Evolutionary conservation across 805 yeast genomes (phyloP).

Genomic region (Lipomyces mesembrius): DNA sequence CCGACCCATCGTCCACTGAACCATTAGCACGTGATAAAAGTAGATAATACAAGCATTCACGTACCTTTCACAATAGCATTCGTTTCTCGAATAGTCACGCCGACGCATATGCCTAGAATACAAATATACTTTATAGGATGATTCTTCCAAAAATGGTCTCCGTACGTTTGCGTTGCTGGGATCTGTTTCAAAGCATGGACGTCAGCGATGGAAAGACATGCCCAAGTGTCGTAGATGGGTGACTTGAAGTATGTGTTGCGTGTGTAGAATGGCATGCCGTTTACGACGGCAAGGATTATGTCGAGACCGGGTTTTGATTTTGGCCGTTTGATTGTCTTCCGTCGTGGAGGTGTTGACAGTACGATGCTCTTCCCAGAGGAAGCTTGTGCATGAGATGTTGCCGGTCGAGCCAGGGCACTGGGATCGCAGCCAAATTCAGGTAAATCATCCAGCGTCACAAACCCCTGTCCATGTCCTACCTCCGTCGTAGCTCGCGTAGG

Average conservation of each 20-base stretch:
- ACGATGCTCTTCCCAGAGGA: background rate
- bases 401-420: background rate
- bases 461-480: background rate
- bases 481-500: background rate
- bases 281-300: background rate
- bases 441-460: background rate
- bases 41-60: background rate
- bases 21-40: background rate
- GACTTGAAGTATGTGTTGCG: constrained; percentile 6
- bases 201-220: constrained; percentile 7
- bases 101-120: constrained; percentile 20
- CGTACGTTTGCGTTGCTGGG: background rate
- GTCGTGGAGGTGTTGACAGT: background rate
- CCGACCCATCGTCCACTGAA: constrained; percentile 19
- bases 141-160: constrained; percentile 28
- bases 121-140: constrained; percentile 25
- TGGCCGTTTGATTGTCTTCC: background rate
- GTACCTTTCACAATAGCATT: background rate
- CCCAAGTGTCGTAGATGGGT: background rate
- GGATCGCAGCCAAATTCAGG: background rate
- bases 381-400: background rate
- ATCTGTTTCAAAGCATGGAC: constrained; percentile 1
- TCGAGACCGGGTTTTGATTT: background rate
- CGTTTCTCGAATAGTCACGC: constrained; percentile 4
- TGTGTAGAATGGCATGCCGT: constrained; percentile 13